These are phyloP conservation scores for Globisporangium canariense DNA, from an alignment of 352 stramenopile species.

Conservation along the genomic window DNA sequence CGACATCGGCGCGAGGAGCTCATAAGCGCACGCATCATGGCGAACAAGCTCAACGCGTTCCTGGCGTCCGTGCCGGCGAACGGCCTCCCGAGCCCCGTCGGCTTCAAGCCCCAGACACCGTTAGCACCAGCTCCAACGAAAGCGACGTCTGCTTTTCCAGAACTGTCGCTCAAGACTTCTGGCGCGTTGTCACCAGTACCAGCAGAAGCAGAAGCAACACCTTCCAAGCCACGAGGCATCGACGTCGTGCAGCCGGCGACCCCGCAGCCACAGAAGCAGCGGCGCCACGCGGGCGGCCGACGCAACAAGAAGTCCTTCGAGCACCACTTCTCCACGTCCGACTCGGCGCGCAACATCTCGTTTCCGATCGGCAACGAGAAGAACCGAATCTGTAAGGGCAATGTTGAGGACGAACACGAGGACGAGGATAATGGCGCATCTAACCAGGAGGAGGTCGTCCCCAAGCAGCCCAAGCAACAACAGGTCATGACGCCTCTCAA, in stretches of 20 bases:
- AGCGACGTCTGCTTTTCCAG: slow-evolving; percentile 23
- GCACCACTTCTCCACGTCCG: slow-evolving; percentile 23
- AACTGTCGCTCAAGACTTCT: slow-evolving; percentile 23
- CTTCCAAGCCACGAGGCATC: slow-evolving; percentile 1
- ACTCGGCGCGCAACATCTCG: slow-evolving; percentile 22
- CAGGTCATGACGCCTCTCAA: slow-evolving; percentile 9
- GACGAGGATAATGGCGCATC: slow-evolving; percentile 15
- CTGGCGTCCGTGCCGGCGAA: slow-evolving; percentile 68
- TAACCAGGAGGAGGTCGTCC: slow-evolving; percentile 28
- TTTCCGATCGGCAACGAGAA: slow-evolving; percentile 25
- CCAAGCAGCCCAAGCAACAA: slow-evolving; percentile 8
- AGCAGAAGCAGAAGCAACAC: not conserved
- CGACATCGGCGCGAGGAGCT: not conserved
- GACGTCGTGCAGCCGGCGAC: slow-evolving; percentile 31
- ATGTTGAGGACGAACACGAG: slow-evolving; percentile 17
- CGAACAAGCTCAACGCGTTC: slow-evolving; percentile 77
- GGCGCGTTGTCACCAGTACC: not conserved
- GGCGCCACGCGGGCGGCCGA: slow-evolving; percentile 22
- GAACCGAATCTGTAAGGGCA: slow-evolving; percentile 2
- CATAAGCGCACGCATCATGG: slow-evolving; percentile 21
- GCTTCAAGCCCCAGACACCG: not conserved
- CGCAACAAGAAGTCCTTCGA: slow-evolving; percentile 22
- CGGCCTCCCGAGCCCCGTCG: slow-evolving; percentile 31
- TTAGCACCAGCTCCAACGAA: slow-evolving; percentile 6
- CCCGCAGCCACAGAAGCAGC: slow-evolving; percentile 40